Conservation (phyloP, 352 stramenopile species). For the Phytophthora boehmeriae region DNA sequence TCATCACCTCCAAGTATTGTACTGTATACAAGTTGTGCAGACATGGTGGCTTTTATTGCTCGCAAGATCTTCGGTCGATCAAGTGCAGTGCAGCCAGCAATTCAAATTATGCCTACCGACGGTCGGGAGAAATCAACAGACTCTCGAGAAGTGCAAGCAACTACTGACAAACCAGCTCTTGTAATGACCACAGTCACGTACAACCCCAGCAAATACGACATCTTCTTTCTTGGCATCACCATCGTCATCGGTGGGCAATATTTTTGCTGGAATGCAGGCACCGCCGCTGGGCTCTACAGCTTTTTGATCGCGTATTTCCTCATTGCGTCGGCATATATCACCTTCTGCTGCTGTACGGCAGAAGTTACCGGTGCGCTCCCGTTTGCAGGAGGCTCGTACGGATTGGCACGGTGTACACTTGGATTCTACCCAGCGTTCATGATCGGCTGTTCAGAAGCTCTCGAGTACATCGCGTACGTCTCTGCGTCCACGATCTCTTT, state of each 20-base stretch:
- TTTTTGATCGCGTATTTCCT: conserved; percentile 47
- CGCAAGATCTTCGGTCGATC: too few relatives aligned
- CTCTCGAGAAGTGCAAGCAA: too few relatives aligned
- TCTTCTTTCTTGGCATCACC: conserved; percentile 57
- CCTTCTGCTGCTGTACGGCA: conserved; percentile 45
- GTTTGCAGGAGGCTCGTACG: conserved; percentile 52
- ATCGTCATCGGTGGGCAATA: conserved; percentile 63
- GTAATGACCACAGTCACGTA: too few relatives aligned
- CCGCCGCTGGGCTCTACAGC: conserved; percentile 45
- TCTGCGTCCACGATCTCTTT: conserved; percentile 38
- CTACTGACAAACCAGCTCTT: too few relatives aligned
- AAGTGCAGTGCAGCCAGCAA: too few relatives aligned
- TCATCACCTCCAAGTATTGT: too few relatives aligned
- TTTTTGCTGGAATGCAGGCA: conserved; percentile 53
- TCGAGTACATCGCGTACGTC: conserved; percentile 58
- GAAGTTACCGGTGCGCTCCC: conserved; percentile 52
- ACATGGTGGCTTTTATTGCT: too few relatives aligned
- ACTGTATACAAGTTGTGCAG: too few relatives aligned
- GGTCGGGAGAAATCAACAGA: too few relatives aligned
- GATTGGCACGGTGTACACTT: conserved; percentile 43
- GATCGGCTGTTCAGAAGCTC: conserved; percentile 53
- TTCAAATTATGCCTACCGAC: too few relatives aligned
- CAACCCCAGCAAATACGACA: conserved; percentile 36
- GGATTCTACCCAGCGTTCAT: conserved; percentile 52
- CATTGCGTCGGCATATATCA: conserved; percentile 43